Evolutionary conservation across 306 rosid species (phyloP).

Genomic region (Rosa chinensis): DNA sequence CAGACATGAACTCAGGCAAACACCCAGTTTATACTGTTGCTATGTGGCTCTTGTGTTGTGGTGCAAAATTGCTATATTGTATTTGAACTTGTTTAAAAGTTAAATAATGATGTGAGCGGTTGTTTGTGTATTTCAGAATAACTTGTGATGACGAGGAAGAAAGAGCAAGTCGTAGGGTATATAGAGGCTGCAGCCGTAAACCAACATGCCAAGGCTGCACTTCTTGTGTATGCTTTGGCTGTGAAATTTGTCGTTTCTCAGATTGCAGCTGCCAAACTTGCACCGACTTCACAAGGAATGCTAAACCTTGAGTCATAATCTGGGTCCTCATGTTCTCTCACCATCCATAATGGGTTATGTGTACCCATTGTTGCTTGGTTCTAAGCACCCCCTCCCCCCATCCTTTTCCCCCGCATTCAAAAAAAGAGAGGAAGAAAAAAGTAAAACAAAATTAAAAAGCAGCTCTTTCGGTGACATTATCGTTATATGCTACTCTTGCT

Average conservation of each 20-base stretch:
- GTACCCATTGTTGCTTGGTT: conserved; percentile 18
- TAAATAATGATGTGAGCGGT: neutral
- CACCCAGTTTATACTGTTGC: too few relatives aligned
- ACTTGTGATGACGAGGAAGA: conserved; percentile 91
- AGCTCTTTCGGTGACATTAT: conserved; percentile 18
- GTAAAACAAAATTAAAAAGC: conserved; percentile 8
- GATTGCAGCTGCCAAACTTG: conserved; percentile 99
- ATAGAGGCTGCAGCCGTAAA: conserved; percentile 77
- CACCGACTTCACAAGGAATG: conserved; percentile 84
- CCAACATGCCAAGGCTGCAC: conserved; percentile 96
- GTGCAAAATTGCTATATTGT: neutral
- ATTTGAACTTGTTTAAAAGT: neutral
- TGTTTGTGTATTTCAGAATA: conserved; percentile 43
- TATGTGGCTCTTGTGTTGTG: neutral
- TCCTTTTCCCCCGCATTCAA: conserved; percentile 9
- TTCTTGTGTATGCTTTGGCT: conserved; percentile 93
- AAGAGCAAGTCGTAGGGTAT: conserved; percentile 82
- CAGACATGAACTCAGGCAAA: neutral
- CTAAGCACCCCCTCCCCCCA: conserved; percentile 13
- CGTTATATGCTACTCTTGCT: conserved; percentile 23
- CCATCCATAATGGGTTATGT: conserved; percentile 22
- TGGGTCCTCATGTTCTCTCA: conserved; percentile 3
- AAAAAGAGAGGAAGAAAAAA: conserved; percentile 10
- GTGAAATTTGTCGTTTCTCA: conserved; percentile 84
- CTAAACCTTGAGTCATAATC: conserved; percentile 42